Evolutionary conservation across 116 monocot genomes (phyloP), one percentile per base, ranked within the genome.

Genomic region (Posidonia oceanica): DNA sequence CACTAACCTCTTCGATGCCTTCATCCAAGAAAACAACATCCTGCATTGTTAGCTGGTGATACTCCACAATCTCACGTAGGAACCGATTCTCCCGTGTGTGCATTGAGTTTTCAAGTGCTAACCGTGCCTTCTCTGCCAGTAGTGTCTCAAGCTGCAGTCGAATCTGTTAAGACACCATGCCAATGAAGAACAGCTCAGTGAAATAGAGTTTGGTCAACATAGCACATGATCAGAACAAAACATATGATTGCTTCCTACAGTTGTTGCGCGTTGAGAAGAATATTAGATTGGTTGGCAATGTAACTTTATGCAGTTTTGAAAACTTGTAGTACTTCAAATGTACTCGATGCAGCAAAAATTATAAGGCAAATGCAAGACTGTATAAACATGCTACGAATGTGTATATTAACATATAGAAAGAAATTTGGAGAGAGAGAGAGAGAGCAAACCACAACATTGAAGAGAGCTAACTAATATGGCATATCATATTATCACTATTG

Each of bases 61-160:
- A 88, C 65, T 92, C 92, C 44, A 92, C 92, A 36, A 92, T 86
- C 74, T 92, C 92, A 72, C 92, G 79, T 61, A 92, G 74, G 76
- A 92, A 88, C 21, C 88, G 81, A 52, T 88, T 92, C 75, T 92
- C 92, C 41, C 92, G 76, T 39, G 92, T 80, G 29, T 92, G 83
- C 20, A 78, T 52, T 0, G 88, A 83, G 61, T 92, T 92, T 79
- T 92, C 88, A 55, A 84, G 80, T 14, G 92, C 92, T 14, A 92
- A 55, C 66, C 88, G 77, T 42, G 83, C 80, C 76, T 92, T 92
- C 76, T 92, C 92, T 4, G 78, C 86, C 54, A 92, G 66, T 36
- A 92, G 77, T 58, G 92, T 88, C 78, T 92, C 92, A 41, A 92
- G 66, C 59, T 92, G 92, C 16, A 92, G 69, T 12, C 88, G 75